Conservation (phyloP, 1,284 basidiomycete species). For the Pseudozyma thailandica region DNA sequence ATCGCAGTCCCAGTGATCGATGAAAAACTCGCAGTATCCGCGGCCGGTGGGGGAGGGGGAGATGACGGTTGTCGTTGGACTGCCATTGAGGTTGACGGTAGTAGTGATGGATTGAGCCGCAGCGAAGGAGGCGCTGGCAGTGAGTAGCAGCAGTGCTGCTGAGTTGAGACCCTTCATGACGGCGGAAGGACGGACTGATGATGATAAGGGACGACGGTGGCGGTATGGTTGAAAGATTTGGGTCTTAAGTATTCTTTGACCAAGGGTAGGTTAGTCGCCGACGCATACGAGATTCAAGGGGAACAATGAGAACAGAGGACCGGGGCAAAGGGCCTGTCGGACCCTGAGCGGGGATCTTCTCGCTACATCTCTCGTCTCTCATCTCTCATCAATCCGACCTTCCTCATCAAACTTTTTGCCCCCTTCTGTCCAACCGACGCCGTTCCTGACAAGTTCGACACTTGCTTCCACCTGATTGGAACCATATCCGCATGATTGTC, state of each 20-base stretch:
- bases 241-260: constrained; percentile 1
- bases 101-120: constrained; percentile 28
- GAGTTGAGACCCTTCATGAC: constrained; percentile 2
- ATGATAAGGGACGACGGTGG: not conserved
- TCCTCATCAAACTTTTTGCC: no score
- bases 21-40: constrained; percentile 33
- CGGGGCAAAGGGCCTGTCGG: no score
- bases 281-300: no score
- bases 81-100: constrained; percentile 11
- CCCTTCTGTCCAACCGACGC: no score
- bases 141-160: constrained; percentile 15
- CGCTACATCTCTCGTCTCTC: no score
- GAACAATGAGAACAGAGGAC: no score
- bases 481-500: no score
- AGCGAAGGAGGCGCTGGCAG: not conserved
- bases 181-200: not conserved
- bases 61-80: constrained; percentile 18
- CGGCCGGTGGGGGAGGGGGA: constrained; percentile 30
- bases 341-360: no score
- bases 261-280: no score
- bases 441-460: no score
- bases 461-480: no score
- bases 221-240: not conserved
- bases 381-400: no score
- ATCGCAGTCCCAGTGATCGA: constrained; percentile 43